phyloP scores from a whole-genome alignment of 108 stramenopile genomes.

The Phaeodactylum tricornutum region DNA sequence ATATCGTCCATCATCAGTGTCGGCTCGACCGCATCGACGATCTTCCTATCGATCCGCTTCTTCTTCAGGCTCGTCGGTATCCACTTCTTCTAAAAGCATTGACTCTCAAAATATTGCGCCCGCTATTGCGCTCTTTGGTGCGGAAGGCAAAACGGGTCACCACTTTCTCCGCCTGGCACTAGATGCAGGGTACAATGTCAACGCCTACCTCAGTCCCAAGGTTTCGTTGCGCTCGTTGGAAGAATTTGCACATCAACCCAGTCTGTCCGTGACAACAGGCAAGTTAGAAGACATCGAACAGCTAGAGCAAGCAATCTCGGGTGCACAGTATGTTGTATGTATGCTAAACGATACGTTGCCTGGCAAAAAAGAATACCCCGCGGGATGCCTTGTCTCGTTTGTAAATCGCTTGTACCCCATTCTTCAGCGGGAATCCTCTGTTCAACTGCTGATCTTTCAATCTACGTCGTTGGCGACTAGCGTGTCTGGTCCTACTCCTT shows the following conservation, averaged over 20 bases:
- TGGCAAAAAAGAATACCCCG: slow-evolving; percentile 1
- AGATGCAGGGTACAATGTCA: slow-evolving; percentile 42
- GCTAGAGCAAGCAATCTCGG: slow-evolving; percentile 3
- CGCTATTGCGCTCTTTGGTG: slow-evolving; percentile 41
- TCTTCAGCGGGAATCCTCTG: not conserved
- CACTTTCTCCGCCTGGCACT: slow-evolving; percentile 30
- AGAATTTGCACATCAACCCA: not conserved
- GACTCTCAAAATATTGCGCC: slow-evolving; percentile 6
- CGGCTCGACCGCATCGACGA: too few species aligned
- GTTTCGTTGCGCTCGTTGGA: not conserved
- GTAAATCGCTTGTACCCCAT: slow-evolving; percentile 6
- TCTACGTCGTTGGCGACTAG: slow-evolving; percentile 22
- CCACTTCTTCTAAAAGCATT: too few species aligned
- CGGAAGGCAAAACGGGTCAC: slow-evolving; percentile 28
- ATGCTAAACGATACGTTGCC: slow-evolving; percentile 18
- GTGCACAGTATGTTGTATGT: slow-evolving; percentile 25
- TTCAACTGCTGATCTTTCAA: slow-evolving; percentile 10
- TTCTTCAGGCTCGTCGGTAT: too few species aligned
- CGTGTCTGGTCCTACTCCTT: slow-evolving; percentile 16
- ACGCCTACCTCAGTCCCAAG: slow-evolving; percentile 5
- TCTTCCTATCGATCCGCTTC: too few species aligned
- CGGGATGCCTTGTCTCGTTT: not conserved
- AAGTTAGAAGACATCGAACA: not conserved
- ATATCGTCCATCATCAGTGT: too few species aligned
- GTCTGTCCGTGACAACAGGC: too few species aligned